A percentile compares a stretch with the other conserved stretches of the same genome.
phyloP scores from a whole-genome alignment of 2,329 filamentous ascomycete species.

The Botrytis squamosa region DNA sequence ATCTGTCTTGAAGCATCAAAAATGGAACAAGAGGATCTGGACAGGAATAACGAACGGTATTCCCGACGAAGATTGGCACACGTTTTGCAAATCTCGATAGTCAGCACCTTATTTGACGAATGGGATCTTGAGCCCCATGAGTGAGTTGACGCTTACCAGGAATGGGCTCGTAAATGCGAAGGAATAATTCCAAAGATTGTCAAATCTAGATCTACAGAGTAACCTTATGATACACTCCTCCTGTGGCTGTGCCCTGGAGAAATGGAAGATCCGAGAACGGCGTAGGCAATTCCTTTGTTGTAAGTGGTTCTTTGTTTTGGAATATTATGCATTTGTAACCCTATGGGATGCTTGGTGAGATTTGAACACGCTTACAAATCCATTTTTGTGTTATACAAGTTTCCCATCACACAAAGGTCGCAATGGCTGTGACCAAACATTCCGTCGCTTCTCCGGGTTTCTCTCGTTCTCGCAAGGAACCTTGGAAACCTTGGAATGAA shows the following conservation, averaged over 20 bases:
- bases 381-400: background rate
- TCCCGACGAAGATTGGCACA: background rate
- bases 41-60: conserved; percentile 2
- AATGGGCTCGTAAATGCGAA: background rate
- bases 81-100: background rate
- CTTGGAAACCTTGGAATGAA: too few relatives aligned
- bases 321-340: background rate
- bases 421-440: background rate
- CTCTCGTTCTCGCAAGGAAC: background rate
- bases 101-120: conserved; percentile 9
- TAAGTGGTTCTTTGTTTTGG: conserved; percentile 1
- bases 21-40: background rate
- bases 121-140: background rate
- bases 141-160: background rate
- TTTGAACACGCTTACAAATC: background rate
- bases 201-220: background rate
- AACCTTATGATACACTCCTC: background rate
- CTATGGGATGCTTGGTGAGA: background rate
- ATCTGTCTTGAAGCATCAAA: background rate
- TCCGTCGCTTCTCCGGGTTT: background rate
- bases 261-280: conserved; percentile 9
- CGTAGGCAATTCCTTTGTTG: background rate
- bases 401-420: background rate
- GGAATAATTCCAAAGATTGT: background rate
- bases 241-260: conserved; percentile 3